Evolutionary conservation across 768 basidiomycete genomes (phyloP).

Genomic region (Bullera alba): DNA sequence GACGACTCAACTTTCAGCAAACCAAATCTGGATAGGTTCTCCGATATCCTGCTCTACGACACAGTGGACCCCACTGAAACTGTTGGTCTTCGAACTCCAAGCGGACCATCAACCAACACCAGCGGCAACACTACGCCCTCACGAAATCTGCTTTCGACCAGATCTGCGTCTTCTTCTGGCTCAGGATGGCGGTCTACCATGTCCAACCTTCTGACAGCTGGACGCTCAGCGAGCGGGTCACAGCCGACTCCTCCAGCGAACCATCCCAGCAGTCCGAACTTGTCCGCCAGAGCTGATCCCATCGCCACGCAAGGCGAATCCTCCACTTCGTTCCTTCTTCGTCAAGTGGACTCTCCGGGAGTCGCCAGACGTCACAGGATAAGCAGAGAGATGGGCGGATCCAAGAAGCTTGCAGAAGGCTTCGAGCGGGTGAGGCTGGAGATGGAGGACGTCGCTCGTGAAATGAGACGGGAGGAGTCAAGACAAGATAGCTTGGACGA

Average conservation of each 20-base stretch:
- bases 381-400: conserved; percentile 32
- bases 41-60: too few relatives aligned
- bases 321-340: conserved; percentile 21
- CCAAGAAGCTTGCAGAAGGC: conserved; percentile 29
- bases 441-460: conserved; percentile 39
- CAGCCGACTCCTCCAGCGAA: background rate
- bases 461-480: conserved; percentile 34
- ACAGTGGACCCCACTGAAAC: too few relatives aligned
- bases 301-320: conserved; percentile 3
- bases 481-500: conserved; percentile 1
- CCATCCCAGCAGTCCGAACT: too few relatives aligned
- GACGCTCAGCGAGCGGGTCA: conserved; percentile 6
- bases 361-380: conserved; percentile 32
- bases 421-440: conserved; percentile 39
- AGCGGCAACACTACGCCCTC: too few relatives aligned
- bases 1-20: too few relatives aligned
- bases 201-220: conserved; percentile 11
- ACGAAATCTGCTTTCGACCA: too few relatives aligned
- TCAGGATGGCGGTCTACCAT: conserved; percentile 23
- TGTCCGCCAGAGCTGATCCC: background rate
- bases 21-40: too few relatives aligned
- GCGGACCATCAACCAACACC: too few relatives aligned
- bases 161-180: conserved; percentile 5
- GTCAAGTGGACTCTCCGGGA: conserved; percentile 22
- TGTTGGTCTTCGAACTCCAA: too few relatives aligned